phyloP scores from a whole-genome alignment of 208 protist genomes.

The Leishmania lainsoni region DNA sequence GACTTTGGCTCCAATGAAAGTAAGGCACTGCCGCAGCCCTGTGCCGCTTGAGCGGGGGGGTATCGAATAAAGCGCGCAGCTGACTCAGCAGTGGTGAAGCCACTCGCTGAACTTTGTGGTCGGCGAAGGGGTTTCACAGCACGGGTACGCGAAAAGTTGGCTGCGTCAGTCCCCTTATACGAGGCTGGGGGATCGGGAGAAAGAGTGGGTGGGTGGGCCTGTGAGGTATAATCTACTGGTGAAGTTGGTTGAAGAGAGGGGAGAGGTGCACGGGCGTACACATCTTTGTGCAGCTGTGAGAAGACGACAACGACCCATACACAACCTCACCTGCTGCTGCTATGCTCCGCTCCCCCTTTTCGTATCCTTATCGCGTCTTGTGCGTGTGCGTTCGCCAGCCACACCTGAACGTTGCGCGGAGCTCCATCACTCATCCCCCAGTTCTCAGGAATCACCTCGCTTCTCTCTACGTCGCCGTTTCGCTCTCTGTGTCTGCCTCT shows the following conservation, averaged over 20 bases:
- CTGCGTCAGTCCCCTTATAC: neutral
- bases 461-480: neutral
- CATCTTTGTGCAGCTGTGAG: neutral
- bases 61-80: neutral
- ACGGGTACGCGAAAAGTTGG: neutral
- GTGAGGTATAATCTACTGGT: neutral
- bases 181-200: neutral
- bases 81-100: neutral
- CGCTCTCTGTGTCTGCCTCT: neutral
- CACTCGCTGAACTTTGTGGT: neutral
- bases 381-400: neutral
- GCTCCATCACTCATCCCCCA: neutral
- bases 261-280: neutral
- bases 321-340: neutral
- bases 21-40: neutral
- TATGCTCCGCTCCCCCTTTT: neutral
- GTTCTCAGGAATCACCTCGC: neutral
- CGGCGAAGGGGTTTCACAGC: neutral
- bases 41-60: neutral
- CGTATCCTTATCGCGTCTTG: neutral
- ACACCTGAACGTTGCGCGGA: neutral
- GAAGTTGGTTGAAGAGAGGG: neutral
- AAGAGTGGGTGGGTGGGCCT: neutral
- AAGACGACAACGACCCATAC: neutral
- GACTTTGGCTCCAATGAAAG: neutral